Conservation (phyloP, 805 yeast species). For the Wickerhamiella sorbophila region DNA sequence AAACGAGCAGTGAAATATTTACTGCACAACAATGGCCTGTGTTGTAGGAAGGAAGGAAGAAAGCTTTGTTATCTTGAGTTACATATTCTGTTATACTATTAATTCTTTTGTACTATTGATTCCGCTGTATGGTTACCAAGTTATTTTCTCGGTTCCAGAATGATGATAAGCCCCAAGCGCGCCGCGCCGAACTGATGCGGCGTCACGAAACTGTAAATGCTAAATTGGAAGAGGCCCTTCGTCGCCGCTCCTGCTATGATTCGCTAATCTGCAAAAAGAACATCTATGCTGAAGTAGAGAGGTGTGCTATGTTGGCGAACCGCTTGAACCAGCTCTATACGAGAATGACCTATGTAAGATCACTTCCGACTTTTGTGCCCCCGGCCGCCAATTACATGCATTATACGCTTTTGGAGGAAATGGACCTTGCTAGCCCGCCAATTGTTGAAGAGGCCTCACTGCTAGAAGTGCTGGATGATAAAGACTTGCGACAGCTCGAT, state of each 20-base stretch:
- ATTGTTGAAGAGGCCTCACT: neutral
- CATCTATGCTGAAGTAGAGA: neutral
- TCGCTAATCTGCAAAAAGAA: neutral
- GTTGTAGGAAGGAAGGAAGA: too few relatives aligned
- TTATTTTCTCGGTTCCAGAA: too few relatives aligned
- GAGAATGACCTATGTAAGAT: neutral
- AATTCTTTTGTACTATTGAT: too few relatives aligned
- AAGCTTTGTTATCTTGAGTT: too few relatives aligned
- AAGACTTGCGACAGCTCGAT: neutral
- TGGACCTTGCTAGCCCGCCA: neutral
- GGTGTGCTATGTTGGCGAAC: neutral
- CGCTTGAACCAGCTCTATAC: neutral
- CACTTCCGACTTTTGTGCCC: neutral
- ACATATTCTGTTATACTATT: too few relatives aligned
- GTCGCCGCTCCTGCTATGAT: neutral
- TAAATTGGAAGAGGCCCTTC: neutral
- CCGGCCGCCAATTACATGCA: neutral
- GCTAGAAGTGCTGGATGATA: neutral
- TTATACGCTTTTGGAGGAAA: neutral
- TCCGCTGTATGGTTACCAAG: too few relatives aligned
- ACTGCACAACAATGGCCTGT: too few relatives aligned
- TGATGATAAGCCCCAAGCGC: too few relatives aligned
- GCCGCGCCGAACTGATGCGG: too few relatives aligned
- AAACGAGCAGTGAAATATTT: too few relatives aligned
- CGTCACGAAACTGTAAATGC: too few relatives aligned